Evolutionary conservation across 257 asterid species (phyloP), one percentile per base, ranked within the genome.

Genomic region (Avicennia marina): DNA sequence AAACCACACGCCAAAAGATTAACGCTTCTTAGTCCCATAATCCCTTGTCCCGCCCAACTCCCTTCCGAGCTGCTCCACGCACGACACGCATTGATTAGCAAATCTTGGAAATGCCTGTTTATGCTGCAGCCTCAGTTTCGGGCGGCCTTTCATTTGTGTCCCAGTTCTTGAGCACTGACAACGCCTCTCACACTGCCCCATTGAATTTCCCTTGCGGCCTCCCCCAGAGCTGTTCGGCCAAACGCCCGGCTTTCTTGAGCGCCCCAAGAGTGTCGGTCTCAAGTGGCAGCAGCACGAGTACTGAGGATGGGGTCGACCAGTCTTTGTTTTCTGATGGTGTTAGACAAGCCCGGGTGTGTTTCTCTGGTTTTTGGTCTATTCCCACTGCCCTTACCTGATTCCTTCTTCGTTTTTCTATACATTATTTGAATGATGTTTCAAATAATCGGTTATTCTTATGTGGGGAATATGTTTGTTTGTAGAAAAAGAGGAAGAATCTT

Each of bases 341-440:
- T 42, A 68, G 62, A 51, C 81, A 18, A 56, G 69, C 81, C 75
- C 95, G 95, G 96, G 98, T 90, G 84, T 61, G 95, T 74, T 53
- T 75, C 32, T 44, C 13, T 72, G 33, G 7, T 39, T 41, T 34
- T 53, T 8, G 4, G 20, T 21, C 27, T 16, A 12, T 27, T 17
- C 45, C 33, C 20, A 10, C 20, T 42, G 3, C 36, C 50, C 5
- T 55, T 49, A 20, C 16, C 5, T 10, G 27, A 11, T 4, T 26
- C 17, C 11, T 18, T 50, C 2, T 31, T 4, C 32, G 9, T 11
- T 19, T 31, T n/a, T 1, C 26, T 3, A 11, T 43, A 13, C 13
- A 4, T 60, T 17, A 8, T 45, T 32, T 45, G 11, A 10, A 12
- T 33, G 33, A 21, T 27, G 64, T n/a, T n/a, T n/a, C n/a, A n/a